Evolutionary conservation across 2,329 filamentous ascomycete genomes (phyloP).

Genomic region (Colletotrichum salicis): DNA sequence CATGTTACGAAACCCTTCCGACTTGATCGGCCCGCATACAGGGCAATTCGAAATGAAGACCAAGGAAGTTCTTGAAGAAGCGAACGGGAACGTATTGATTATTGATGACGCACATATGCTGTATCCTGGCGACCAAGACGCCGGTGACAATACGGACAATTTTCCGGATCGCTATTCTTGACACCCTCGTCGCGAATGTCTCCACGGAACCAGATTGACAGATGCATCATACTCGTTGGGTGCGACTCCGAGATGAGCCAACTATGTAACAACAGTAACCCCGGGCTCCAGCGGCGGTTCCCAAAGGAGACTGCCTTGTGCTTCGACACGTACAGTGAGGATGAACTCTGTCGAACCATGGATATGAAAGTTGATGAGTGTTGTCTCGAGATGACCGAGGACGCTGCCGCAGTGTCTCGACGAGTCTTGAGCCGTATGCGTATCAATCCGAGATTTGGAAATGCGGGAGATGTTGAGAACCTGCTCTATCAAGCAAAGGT

Average conservation of each 20-base stretch:
- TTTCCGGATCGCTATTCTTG: constrained; percentile 66
- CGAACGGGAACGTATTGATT: constrained; percentile 69
- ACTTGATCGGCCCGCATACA: constrained; percentile 66
- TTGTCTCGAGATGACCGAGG: constrained; percentile 55
- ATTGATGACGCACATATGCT: constrained; percentile 74
- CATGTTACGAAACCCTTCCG: constrained; percentile 67
- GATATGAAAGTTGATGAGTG: constrained; percentile 62
- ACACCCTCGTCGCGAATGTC: constrained; percentile 71
- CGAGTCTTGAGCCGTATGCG: constrained; percentile 61
- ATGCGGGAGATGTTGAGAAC: constrained; percentile 71
- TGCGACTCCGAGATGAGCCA: constrained; percentile 68
- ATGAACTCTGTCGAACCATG: constrained; percentile 62
- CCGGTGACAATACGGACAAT: constrained; percentile 37
- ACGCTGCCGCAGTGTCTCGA: constrained; percentile 58
- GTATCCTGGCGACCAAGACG: constrained; percentile 35
- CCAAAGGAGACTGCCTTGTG: constrained; percentile 64
- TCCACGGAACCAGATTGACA: constrained; percentile 68
- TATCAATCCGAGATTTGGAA: constrained; percentile 69
- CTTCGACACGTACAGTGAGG: constrained; percentile 68
- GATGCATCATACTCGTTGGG: constrained; percentile 70
- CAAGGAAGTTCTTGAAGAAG: constrained; percentile 64
- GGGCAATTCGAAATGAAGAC: constrained; percentile 59
- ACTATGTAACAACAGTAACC: constrained; percentile 71
- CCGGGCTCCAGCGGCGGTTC: constrained; percentile 68
- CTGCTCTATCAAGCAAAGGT: constrained; percentile 51